These are phyloP conservation scores for Aspergillus mulundensis DNA, from an alignment of 495 filamentous ascomycete species.

Conservation along the genomic window DNA sequence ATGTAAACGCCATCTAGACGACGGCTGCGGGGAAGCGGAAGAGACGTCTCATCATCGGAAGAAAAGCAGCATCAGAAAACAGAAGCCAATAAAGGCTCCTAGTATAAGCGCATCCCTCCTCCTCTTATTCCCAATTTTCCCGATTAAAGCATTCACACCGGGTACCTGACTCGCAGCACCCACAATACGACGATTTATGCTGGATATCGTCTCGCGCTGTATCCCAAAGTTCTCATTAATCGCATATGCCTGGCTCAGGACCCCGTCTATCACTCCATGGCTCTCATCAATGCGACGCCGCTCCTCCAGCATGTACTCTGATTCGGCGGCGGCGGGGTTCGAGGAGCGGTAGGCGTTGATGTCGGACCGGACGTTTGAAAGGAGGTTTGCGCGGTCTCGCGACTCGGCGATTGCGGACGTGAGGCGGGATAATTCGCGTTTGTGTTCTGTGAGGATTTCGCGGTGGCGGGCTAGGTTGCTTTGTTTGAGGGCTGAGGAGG, in stretches of 20 bases:
- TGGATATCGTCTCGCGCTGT: slow-evolving; percentile 81
- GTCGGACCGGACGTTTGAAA: slow-evolving; percentile 84
- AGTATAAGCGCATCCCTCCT: slow-evolving; percentile 92
- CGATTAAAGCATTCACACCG: slow-evolving; percentile 88
- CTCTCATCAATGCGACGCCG: slow-evolving; percentile 77
- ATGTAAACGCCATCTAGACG: slow-evolving; percentile 10
- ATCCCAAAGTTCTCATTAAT: slow-evolving; percentile 86
- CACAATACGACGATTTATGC: slow-evolving; percentile 84
- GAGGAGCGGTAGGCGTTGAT: slow-evolving; percentile 81
- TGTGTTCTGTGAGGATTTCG: slow-evolving; percentile 83
- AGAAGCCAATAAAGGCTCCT: slow-evolving; percentile 83
- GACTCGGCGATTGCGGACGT: slow-evolving; percentile 62
- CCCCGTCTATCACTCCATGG: slow-evolving; percentile 80
- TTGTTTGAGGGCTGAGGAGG: slow-evolving; percentile 86
- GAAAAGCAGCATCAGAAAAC: slow-evolving; percentile 81
- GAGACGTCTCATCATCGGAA: slow-evolving; percentile 53
- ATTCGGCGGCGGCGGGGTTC: slow-evolving; percentile 77
- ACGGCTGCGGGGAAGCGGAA: background rate
- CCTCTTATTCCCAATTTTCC: slow-evolving; percentile 91
- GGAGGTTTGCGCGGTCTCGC: slow-evolving; percentile 85
- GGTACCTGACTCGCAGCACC: slow-evolving; percentile 85
- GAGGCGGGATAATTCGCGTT: slow-evolving; percentile 73
- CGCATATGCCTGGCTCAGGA: slow-evolving; percentile 94
- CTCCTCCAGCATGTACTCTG: slow-evolving; percentile 97
- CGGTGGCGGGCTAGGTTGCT: slow-evolving; percentile 91